Evolutionary conservation across 1,284 basidiomycete species (phyloP).

Genomic region (Mycena sp.): DNA sequence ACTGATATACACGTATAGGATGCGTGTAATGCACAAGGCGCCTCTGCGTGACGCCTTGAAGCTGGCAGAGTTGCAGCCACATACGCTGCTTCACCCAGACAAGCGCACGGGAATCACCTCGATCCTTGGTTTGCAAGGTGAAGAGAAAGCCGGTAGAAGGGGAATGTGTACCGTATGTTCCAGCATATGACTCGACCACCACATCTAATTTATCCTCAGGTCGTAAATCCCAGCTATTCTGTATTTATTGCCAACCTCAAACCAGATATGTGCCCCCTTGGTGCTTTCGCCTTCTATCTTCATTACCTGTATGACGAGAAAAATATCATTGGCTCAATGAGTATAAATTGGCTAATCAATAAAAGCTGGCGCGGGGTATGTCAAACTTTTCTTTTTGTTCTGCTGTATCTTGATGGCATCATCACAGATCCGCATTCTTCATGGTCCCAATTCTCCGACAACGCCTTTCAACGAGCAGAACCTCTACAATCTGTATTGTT

Average conservation of each 20-base stretch:
- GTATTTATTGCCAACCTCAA: conserved; percentile 37
- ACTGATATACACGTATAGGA: too few species aligned
- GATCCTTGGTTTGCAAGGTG: conserved; percentile 38
- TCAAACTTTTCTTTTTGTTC: neutral
- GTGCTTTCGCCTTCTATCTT: conserved; percentile 38
- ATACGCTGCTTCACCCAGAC: conserved; percentile 37
- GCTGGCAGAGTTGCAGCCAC: conserved; percentile 41
- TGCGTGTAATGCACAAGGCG: too few species aligned
- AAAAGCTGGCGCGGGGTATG: conserved; percentile 13
- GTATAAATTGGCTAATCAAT: conserved; percentile 9
- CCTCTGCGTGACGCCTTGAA: too few species aligned
- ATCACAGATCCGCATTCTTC: conserved; percentile 11
- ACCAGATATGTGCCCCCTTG: conserved; percentile 37
- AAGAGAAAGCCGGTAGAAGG: conserved; percentile 37
- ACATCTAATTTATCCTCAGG: neutral
- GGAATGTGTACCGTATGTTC: conserved; percentile 38
- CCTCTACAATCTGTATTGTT: conserved; percentile 13
- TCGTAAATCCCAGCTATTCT: conserved; percentile 39
- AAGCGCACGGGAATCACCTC: conserved; percentile 27
- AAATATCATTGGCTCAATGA: neutral
- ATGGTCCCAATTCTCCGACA: neutral
- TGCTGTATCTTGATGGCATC: neutral
- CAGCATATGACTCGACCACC: neutral
- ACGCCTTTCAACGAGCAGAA: conserved; percentile 11
- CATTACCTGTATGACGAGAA: conserved; percentile 37